Base-by-base conservation (phyloP, 2,329 filamentous ascomycete genomes). In the Alternaria atra region DNA sequence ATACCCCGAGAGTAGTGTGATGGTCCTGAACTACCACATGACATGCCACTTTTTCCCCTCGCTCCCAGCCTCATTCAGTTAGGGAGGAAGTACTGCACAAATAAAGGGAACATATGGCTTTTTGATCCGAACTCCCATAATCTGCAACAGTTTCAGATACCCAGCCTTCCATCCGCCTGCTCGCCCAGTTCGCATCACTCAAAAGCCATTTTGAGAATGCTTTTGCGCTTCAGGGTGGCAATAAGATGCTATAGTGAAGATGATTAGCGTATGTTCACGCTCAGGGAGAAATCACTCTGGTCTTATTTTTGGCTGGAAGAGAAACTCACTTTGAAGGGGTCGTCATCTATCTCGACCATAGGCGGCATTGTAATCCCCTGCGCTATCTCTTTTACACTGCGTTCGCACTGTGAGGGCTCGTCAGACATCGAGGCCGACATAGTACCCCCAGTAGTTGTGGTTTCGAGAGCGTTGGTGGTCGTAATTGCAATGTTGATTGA, bases 271-370 rank as follows among this genome's bases (percentile, higher is more conserved):
- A 13, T 27, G 13, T n/a, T 6, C 32, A 32, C 20, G 20, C 25
- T 25, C 5, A 5, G 32, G 32, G 4, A 34, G 5, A 17, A 42
- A 8, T 7, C 3, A 29, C 23, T 4, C 13, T 7, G 6, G 2
- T 37, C 13, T 56, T 32, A 53, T 39, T 27, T 5, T 15, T 2
- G 20, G 9, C 15, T 35, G 8, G 20, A 6, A 6, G 13, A 32
- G 12, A 37, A 44, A 50, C 48, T 47, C 27, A 51, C 63, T 42
- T 66, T 63, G 55, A 66, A 64, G 15, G 59, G 61, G 37, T 66
- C 63, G 17, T 58, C 29, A 5, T 43, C 37, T 4, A 34, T 2
- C 20, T 53, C 39, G 9, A 15, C 30, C 27, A 25, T 3, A 20
- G 40, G 4, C 13, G 12, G 37, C 17, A 7, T 43, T 4, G 12